Base-by-base conservation (phyloP, 768 basidiomycete genomes). In the Coprinopsis strossmayeri region DNA sequence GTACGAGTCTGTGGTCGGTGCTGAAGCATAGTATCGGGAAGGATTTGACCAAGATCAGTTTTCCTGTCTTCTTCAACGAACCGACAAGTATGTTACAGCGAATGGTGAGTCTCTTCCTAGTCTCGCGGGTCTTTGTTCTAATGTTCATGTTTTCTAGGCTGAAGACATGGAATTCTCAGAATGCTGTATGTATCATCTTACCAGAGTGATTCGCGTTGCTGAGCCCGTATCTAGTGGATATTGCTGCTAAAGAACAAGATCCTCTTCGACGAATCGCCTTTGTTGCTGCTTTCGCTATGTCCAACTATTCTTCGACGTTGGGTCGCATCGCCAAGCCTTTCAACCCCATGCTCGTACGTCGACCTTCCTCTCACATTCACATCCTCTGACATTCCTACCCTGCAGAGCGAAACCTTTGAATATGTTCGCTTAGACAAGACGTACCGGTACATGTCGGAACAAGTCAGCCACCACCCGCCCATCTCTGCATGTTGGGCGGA, bases 141-240 rank as follows among this genome's bases (percentile, higher is more conserved):
- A 17, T 15, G 15, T 35, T 18, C 37, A 7, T 7, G 9, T 32
- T 18, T 18, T 5, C 5, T 10, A 71, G 69, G 88, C 93, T 10
- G 94, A 98, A 67, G 94, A 98, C 65, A 95, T 95, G 91, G 94
- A 96, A 64, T 96, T 94, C 66, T 84, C 89, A 0, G 91, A 92
- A 56, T 95, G 91, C 59, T 68, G 87, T 90, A 32, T 32, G 30
- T 32, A 7, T 7, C 30, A 7, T 32, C 15, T 32, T 32, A 32
- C 15, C 30, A 32, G 7, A 32, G 30, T 32, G 15, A 32, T 15
- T 7, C 49, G 43, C 34, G n/a, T 50, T 32, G 27, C 21, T 51
- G 48, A 28, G 46, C 34, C 50, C 18, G 34, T 27, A 40, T n/a
- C 0, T 55, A 91, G 87, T 97, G 58, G 92, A 96, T 57, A 84